phyloP scores from a whole-genome alignment of 1,139 yeast genomes.

The Blastobotrys petasosporus region DNA sequence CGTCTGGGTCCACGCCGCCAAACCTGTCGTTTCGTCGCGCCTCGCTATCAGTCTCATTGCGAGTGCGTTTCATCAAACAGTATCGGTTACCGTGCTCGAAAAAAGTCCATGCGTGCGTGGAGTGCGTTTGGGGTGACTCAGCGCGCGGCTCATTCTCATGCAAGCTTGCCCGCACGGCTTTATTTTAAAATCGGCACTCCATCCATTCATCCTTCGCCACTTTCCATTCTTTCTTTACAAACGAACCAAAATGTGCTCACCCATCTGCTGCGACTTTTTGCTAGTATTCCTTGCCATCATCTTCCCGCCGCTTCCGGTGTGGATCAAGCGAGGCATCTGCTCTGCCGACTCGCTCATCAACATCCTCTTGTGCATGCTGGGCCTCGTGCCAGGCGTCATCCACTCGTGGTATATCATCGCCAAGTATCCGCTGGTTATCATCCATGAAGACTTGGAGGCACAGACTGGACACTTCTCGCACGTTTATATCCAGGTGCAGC shows the following conservation, averaged over 20 bases:
- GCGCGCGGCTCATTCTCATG: too few species aligned
- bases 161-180: too few species aligned
- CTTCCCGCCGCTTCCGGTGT: constrained; percentile 78
- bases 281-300: constrained; percentile 73
- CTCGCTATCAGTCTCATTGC: too few species aligned
- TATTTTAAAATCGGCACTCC: too few species aligned
- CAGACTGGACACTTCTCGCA: constrained; percentile 15
- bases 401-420: constrained; percentile 43
- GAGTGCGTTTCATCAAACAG: too few species aligned
- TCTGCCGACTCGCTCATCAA: constrained; percentile 71
- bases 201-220: not conserved
- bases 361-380: constrained; percentile 66
- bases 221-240: not conserved
- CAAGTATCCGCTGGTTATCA: constrained; percentile 33
- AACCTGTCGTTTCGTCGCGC: not conserved
- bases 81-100: too few species aligned
- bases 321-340: constrained; percentile 66
- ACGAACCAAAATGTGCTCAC: constrained; percentile 9
- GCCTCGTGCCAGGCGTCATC: constrained; percentile 68
- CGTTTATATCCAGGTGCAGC: constrained; percentile 14
- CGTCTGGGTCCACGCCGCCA: constrained; percentile 6
- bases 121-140: too few species aligned
- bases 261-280: constrained; percentile 52
- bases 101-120: too few species aligned
- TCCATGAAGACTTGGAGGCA: constrained; percentile 6